phyloP scores from a whole-genome alignment of 2,329 filamentous ascomycete genomes.

The Plenodomus tracheiphilus region DNA sequence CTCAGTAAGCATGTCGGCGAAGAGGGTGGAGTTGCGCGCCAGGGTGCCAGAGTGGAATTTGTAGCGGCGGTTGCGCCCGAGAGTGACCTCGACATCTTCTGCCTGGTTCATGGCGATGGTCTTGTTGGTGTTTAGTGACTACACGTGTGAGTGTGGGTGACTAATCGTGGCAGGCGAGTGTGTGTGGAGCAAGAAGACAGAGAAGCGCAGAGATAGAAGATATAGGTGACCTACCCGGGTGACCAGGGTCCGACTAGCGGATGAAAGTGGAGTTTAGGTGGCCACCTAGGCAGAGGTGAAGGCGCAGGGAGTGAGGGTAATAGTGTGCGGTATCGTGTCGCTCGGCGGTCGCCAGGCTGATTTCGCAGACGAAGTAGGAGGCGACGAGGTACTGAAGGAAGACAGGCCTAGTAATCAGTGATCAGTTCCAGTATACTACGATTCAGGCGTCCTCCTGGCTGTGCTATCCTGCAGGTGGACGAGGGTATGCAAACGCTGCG shows the following conservation, averaged over 20 bases:
- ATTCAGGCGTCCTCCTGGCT: too few relatives aligned
- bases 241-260: not conserved
- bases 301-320: not conserved
- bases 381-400: too few relatives aligned
- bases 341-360: too few relatives aligned
- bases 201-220: not conserved
- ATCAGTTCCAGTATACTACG: too few relatives aligned
- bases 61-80: slow-evolving; percentile 34
- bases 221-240: not conserved
- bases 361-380: too few relatives aligned
- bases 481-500: too few relatives aligned
- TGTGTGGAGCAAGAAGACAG: not conserved
- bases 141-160: not conserved
- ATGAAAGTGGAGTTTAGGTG: not conserved
- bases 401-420: too few relatives aligned
- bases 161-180: not conserved
- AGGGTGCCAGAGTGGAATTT: slow-evolving; percentile 42
- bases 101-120: slow-evolving; percentile 31
- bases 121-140: slow-evolving; percentile 1
- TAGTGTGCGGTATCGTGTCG: not conserved
- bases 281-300: not conserved
- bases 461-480: too few relatives aligned
- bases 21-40: slow-evolving; percentile 35
- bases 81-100: slow-evolving; percentile 41
- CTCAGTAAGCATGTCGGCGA: slow-evolving; percentile 36